Conservation (phyloP, 2,329 filamentous ascomycete species). For the Aaosphaeria pasadenensis region DNA sequence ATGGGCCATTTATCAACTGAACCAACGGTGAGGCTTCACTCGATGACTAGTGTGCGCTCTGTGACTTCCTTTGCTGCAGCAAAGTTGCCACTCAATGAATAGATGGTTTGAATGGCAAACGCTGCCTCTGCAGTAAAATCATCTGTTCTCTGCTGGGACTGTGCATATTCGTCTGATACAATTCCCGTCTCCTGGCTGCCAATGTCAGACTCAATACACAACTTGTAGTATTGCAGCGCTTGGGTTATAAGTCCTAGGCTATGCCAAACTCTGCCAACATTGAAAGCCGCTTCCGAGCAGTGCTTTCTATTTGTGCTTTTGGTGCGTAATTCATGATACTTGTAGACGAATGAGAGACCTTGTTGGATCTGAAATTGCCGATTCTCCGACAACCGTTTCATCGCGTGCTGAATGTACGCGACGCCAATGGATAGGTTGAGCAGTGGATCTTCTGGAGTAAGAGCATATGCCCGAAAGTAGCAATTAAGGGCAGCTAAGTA, state of each 20-base stretch:
- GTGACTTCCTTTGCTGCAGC: conserved; percentile 60
- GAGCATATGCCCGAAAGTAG: conserved; percentile 64
- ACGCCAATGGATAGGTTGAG: conserved; percentile 75
- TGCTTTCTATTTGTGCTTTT: conserved; percentile 43
- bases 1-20: conserved; percentile 1
- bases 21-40: conserved; percentile 11
- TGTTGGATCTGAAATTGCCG: conserved; percentile 84
- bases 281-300: conserved; percentile 76
- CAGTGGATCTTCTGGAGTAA: conserved; percentile 73
- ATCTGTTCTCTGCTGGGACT: conserved; percentile 35
- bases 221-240: conserved; percentile 69
- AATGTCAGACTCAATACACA: conserved; percentile 49
- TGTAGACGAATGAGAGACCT: conserved; percentile 74
- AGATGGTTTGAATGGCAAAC: conserved; percentile 69
- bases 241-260: conserved; percentile 69
- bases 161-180: conserved; percentile 34
- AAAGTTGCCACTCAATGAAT: conserved; percentile 62
- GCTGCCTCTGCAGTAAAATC: conserved; percentile 69
- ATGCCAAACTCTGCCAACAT: conserved; percentile 74
- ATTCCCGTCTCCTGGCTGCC: conserved; percentile 8
- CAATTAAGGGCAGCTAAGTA: conserved; percentile 86
- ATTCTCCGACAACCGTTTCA: conserved; percentile 89
- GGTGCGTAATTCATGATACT: conserved; percentile 65
- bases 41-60: conserved; percentile 52
- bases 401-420: conserved; percentile 78